Base-by-base conservation (phyloP, 208 protist genomes). In the Leishmania martiniquensis region DNA sequence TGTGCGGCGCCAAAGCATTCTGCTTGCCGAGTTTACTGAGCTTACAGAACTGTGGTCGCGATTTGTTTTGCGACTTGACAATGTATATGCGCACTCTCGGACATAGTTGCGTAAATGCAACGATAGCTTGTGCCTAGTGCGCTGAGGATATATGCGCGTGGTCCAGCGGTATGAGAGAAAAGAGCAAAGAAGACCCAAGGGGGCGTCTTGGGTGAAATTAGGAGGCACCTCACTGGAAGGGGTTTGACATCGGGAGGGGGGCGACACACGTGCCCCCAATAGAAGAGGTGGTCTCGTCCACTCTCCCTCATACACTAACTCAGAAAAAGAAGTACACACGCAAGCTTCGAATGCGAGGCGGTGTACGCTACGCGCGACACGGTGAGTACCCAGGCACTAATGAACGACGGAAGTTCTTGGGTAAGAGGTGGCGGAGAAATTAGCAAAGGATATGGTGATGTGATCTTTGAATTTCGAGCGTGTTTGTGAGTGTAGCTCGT, bases 31-130 rank as follows among this genome's bases (percentile, higher is more conserved):
- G 49, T 81, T 80, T 29, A 66, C 66, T 2, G 51, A 59, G 22
- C 42, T 78, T 32, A 85, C 81, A 0, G 81, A 85, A 62, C 47
- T 84, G 13, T 49, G 76, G 22, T 84, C 80, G 32, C 54, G 47
- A 9, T 83, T 83, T 70, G 73, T 83, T 39, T n/a, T 83, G 78
- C 39, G 67, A 39, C 15, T 54, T 83, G 73, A 69, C 78, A 7
- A 44, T 73, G n/a, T 62, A 42, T 32, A 52, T 52, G 52, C 34
- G 3, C 5, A 29, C 49, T 44, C 68, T 72, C 47, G 54, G 49
- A 72, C 22, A 49, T 69, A 20, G 65, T 29, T 49, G 20, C 65
- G 1, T 22, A 42, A 69, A 47, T 69, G 42, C 37, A 49, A 7
- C 42, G 42, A 47, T 7, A 1, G 39, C 37, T 47, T 32, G 65